Percentiles rank a stretch among this genome's conserved stretches.
phyloP scores from a whole-genome alignment of 1,284 basidiomycete species.

The Chiua sp. region DNA sequence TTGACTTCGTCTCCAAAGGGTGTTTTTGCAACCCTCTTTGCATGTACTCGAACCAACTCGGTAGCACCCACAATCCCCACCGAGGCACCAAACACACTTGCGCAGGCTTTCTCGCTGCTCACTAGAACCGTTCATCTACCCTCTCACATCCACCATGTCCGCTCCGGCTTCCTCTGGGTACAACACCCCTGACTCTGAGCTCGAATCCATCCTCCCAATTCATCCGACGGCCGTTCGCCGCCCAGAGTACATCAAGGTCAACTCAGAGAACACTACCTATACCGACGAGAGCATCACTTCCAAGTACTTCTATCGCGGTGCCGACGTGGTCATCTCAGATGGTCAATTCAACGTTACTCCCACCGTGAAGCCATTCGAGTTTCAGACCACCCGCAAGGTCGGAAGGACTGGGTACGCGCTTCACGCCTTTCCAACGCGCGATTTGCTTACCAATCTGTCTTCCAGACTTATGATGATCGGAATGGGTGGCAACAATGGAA shows the following conservation, averaged over 20 bases:
- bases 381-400: slow-evolving; percentile 90
- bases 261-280: slow-evolving; percentile 85
- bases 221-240: slow-evolving; percentile 89
- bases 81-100: slow-evolving; percentile 76
- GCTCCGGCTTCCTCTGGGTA: slow-evolving; percentile 59
- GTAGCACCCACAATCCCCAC: slow-evolving; percentile 79
- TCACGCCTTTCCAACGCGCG: slow-evolving; percentile 7
- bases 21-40: slow-evolving; percentile 49
- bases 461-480: slow-evolving; percentile 95
- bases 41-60: slow-evolving; percentile 90
- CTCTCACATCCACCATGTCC: slow-evolving; percentile 50
- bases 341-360: slow-evolving; percentile 83
- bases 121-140: slow-evolving; percentile 45
- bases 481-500: slow-evolving; percentile 97
- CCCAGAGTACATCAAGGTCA: slow-evolving; percentile 80
- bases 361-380: slow-evolving; percentile 82
- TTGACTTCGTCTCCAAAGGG: slow-evolving; percentile 27
- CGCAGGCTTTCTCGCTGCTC: slow-evolving; percentile 61
- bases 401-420: slow-evolving; percentile 88
- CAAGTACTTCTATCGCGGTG: slow-evolving; percentile 85
- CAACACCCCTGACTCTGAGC: slow-evolving; percentile 68
- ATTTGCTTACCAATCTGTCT: slow-evolving; percentile 13
- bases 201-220: slow-evolving; percentile 68
- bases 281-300: slow-evolving; percentile 83
- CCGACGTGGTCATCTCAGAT: slow-evolving; percentile 70